Conservation (phyloP, 2,329 filamentous ascomycete genomes). For the Penicillium sp. region DNA sequence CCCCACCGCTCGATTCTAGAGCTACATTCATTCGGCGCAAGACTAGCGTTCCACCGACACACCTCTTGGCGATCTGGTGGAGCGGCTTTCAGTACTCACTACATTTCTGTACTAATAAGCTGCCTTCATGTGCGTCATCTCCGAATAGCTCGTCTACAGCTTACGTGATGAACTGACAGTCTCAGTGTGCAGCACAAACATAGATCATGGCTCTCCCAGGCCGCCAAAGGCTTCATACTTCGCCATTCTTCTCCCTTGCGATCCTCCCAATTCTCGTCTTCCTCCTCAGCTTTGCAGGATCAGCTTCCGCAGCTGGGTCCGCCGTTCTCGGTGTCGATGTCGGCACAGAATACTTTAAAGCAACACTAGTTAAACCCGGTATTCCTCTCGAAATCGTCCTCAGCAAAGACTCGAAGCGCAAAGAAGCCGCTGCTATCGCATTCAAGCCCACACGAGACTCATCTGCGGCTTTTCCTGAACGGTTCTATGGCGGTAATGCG, state of each 20-base stretch:
- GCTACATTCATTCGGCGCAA: constrained; percentile 16
- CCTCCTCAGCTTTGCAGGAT: constrained; percentile 55
- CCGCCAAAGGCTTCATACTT: constrained; percentile 29
- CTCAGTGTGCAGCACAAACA: constrained; percentile 23
- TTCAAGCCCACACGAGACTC: constrained; percentile 82
- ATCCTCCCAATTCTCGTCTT: constrained; percentile 54
- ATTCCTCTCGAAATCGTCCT: constrained; percentile 97
- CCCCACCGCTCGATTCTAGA: constrained; percentile 3
- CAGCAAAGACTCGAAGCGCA: constrained; percentile 95
- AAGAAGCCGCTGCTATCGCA: constrained; percentile 85
- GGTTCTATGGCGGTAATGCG: constrained; percentile 89
- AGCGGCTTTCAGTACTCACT: constrained; percentile 1
- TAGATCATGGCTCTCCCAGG: constrained; percentile 34
- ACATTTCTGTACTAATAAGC: constrained; percentile 10
- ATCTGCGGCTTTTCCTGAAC: constrained; percentile 74
- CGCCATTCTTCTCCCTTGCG: constrained; percentile 43
- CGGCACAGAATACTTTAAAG: constrained; percentile 96
- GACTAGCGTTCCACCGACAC: constrained; percentile 17
- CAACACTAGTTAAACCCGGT: constrained; percentile 90
- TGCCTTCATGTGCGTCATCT: constrained; percentile 1
- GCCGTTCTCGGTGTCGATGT: constrained; percentile 91
- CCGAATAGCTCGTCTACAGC: not conserved
- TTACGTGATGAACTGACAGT: constrained; percentile 8
- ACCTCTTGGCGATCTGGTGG: constrained; percentile 14
- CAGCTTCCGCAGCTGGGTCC: constrained; percentile 62